Conservation (phyloP, 2,329 filamentous ascomycete species). For the Ceratocystis cacaofunesta region DNA sequence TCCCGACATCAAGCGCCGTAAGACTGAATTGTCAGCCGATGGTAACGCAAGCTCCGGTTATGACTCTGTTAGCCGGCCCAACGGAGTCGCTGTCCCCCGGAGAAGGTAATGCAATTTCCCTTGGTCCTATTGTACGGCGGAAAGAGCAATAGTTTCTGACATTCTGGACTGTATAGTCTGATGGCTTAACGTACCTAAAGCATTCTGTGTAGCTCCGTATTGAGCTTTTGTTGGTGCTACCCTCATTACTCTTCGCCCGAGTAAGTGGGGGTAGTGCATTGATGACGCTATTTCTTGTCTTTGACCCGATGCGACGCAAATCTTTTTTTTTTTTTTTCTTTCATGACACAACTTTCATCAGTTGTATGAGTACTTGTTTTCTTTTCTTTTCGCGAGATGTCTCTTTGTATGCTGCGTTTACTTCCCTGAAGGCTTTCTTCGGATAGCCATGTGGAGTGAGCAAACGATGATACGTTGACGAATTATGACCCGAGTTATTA, state of each 20-base stretch:
- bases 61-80: constrained; percentile 35
- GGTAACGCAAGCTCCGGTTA: constrained; percentile 35
- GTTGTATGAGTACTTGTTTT: constrained; percentile 9
- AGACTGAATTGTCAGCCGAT: constrained; percentile 49
- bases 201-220: constrained; percentile 4
- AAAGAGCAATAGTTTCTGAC: constrained; percentile 18
- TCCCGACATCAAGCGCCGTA: constrained; percentile 61
- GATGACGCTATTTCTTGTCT: not conserved
- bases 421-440: not conserved
- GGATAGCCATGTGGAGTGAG: not conserved
- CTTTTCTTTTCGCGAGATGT: constrained; percentile 13
- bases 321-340: constrained; percentile 4
- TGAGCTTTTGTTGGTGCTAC: not conserved
- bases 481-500: constrained; percentile 14
- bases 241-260: no score
- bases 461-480: constrained; percentile 15
- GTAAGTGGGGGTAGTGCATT: not conserved
- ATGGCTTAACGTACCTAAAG: constrained; percentile 16
- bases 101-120: constrained; percentile 24
- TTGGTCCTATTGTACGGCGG: constrained; percentile 6
- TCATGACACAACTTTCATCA: constrained; percentile 7
- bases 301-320: not conserved
- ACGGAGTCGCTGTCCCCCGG: constrained; percentile 28
- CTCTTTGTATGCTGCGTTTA: constrained; percentile 7
- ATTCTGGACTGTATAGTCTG: constrained; percentile 16